A percentile compares a stretch with the other conserved stretches of the same genome.
These are phyloP conservation scores for Avena atlantica DNA, from an alignment of 176 grass and related monocot genomes.

Conservation along the genomic window DNA sequence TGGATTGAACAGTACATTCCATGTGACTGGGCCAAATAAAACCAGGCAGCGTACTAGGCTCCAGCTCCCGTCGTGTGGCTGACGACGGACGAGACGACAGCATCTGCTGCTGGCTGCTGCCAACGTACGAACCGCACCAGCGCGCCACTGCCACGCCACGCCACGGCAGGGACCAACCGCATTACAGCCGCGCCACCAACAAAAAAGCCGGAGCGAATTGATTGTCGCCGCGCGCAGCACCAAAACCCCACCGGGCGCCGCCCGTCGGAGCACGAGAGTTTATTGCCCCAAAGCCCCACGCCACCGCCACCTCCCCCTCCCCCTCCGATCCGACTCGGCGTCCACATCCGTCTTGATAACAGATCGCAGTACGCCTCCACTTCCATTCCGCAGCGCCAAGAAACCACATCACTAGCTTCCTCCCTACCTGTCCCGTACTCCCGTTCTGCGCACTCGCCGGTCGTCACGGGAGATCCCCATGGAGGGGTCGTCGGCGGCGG, in stretches of 20 bases:
- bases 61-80: no score
- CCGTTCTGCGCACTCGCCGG: neutral
- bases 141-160: neutral
- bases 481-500: neutral
- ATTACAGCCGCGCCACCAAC: neutral
- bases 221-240: slow-evolving; percentile 8
- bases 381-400: neutral
- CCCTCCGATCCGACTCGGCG: neutral
- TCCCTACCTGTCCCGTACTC: neutral
- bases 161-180: neutral
- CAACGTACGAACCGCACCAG: neutral
- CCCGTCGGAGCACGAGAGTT: neutral
- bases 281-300: neutral
- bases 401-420: neutral
- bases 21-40: neutral
- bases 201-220: slow-evolving; percentile 4
- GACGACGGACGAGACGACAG: neutral
- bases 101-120: neutral
- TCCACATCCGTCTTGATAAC: neutral
- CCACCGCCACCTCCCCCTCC: neutral
- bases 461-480: neutral
- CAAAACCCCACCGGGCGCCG: neutral
- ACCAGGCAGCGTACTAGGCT: no score
- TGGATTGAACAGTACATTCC: neutral
- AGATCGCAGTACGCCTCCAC: no score